These are phyloP conservation scores for Penicillium manginii DNA, from an alignment of 495 filamentous ascomycete species.

Conservation along the genomic window DNA sequence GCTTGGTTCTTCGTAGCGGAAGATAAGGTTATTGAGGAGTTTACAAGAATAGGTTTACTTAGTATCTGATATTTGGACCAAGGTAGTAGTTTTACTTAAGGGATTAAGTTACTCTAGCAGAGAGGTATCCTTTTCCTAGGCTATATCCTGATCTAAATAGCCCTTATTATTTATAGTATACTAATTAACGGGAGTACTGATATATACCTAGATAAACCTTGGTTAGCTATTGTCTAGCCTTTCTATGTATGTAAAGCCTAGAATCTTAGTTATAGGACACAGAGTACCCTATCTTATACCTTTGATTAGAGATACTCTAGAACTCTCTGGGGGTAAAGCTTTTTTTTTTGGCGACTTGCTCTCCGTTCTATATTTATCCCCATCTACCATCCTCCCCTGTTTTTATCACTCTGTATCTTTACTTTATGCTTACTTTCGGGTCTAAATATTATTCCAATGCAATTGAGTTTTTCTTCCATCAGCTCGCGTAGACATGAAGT, in stretches of 20 bases:
- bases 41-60: constrained; percentile 64
- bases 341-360: too few species aligned
- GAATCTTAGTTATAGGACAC: too few species aligned
- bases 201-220: constrained; percentile 59
- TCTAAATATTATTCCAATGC: too few species aligned
- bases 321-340: too few species aligned
- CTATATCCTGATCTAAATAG: constrained; percentile 26
- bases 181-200: constrained; percentile 72
- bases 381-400: too few species aligned
- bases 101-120: background rate
- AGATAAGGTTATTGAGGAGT: constrained; percentile 90
- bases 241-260: background rate
- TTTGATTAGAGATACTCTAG: too few species aligned
- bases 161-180: constrained; percentile 56
- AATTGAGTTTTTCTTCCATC: too few species aligned
- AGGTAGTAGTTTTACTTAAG: background rate
- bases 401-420: too few species aligned
- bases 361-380: too few species aligned
- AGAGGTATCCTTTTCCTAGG: constrained; percentile 1
- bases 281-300: too few species aligned
- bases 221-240: constrained; percentile 15
- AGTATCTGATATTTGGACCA: constrained; percentile 16
- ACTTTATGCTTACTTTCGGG: too few species aligned
- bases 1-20: constrained; percentile 95
- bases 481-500: too few species aligned